A percentile compares a stretch with the other conserved stretches of the same genome.
Conservation (phyloP, 345 rosid species). For the Citrus trifoliata region DNA sequence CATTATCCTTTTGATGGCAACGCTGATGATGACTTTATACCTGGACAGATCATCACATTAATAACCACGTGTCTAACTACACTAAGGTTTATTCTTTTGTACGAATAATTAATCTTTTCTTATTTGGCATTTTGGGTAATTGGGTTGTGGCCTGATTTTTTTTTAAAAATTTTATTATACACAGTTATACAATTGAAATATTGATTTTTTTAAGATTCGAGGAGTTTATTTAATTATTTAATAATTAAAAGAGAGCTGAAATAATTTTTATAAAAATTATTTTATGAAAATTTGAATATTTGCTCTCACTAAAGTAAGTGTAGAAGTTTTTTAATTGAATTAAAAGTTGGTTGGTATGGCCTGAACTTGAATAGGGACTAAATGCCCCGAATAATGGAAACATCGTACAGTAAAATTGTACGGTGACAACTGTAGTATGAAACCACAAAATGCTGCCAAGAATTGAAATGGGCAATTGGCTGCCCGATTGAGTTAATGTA, state of each 20-base stretch:
- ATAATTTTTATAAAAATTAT: too few species aligned
- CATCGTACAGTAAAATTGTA: neutral
- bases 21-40: neutral
- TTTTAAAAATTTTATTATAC: too few species aligned
- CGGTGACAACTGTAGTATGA: neutral
- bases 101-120: neutral
- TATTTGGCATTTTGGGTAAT: neutral
- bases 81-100: neutral
- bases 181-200: fast-evolving
- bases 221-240: fast-evolving
- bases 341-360: neutral
- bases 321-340: fast-evolving
- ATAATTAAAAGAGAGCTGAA: fast-evolving
- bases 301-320: too few species aligned
- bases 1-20: neutral
- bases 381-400: neutral
- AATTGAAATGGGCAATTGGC: neutral
- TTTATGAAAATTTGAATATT: too few species aligned
- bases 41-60: neutral
- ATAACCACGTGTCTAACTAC: neutral
- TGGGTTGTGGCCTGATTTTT: neutral
- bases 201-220: too few species aligned
- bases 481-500: neutral
- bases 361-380: neutral
- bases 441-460: too few species aligned